A percentile compares a stretch with the other conserved stretches of the same genome.
Conservation (phyloP, 192 early-diverging fungal genomes). For the Kickxella alabastrina region DNA sequence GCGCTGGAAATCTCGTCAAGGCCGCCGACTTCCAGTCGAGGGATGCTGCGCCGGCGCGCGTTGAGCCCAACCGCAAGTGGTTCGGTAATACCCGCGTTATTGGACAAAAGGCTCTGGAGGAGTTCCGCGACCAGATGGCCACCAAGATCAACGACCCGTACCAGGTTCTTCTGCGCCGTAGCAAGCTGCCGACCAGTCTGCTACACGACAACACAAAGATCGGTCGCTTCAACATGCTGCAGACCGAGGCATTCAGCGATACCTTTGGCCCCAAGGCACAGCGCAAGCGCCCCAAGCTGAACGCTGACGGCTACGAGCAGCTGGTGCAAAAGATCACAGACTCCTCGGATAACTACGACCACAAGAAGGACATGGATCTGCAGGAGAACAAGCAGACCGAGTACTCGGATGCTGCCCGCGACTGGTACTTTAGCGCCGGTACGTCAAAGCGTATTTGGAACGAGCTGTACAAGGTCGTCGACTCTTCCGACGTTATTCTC, state of each 20-base stretch:
- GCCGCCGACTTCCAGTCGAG: slow-evolving; percentile 84
- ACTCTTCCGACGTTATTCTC: slow-evolving; percentile 92
- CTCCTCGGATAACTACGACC: slow-evolving; percentile 61
- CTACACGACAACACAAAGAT: slow-evolving; percentile 69
- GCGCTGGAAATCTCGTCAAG: slow-evolving; percentile 87
- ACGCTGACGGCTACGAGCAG: slow-evolving; percentile 70
- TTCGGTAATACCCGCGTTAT: slow-evolving; percentile 98
- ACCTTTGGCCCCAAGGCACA: slow-evolving; percentile 96
- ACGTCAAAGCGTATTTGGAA: slow-evolving; percentile 98
- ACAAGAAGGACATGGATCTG: slow-evolving; percentile 69
- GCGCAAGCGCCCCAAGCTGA: slow-evolving; percentile 90
- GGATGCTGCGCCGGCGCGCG: slow-evolving; percentile 71
- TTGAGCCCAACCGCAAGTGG: slow-evolving; percentile 95
- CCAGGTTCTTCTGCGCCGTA: slow-evolving; percentile 86
- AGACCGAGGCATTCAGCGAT: slow-evolving; percentile 86
- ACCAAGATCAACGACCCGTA: slow-evolving; percentile 90
- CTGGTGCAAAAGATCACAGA: slow-evolving; percentile 66
- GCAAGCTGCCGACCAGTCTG: slow-evolving; percentile 95
- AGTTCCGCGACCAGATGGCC: slow-evolving; percentile 87
- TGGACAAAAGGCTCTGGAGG: slow-evolving; percentile 87
- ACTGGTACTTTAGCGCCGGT: slow-evolving; percentile 89
- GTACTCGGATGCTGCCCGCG: slow-evolving; percentile 69
- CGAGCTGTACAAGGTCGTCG: slow-evolving; percentile 98
- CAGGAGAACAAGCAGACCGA: slow-evolving; percentile 71
- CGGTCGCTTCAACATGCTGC: slow-evolving; percentile 84